A percentile compares a stretch with the other conserved stretches of the same genome.
These are phyloP conservation scores for Adansonia gregorii DNA, from an alignment of 441 rosid species.

Conservation along the genomic window DNA sequence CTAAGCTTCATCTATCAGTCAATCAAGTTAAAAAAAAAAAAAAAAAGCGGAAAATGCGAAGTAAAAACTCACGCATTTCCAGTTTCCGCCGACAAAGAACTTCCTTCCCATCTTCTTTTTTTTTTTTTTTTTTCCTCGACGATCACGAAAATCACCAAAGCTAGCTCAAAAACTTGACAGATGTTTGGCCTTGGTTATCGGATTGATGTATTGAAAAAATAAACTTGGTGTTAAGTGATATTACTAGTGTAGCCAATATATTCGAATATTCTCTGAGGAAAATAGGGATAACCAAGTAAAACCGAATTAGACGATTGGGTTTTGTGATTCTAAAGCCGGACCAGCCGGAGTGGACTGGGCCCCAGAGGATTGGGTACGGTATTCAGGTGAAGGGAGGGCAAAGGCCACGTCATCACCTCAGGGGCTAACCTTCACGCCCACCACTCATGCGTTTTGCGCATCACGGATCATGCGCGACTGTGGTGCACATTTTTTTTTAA, in stretches of 20 bases:
- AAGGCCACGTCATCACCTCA: conserved; percentile 5
- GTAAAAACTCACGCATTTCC: conserved; percentile 65
- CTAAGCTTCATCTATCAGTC: not conserved
- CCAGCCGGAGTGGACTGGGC: not conserved
- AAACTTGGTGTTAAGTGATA: not conserved
- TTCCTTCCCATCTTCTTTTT: conserved; percentile 45
- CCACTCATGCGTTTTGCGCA: not conserved
- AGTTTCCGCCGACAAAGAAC: conserved; percentile 77
- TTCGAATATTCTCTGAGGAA: not conserved
- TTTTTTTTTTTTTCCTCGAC: conserved; percentile 21
- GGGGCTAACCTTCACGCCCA: not conserved
- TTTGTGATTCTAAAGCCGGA: not conserved
- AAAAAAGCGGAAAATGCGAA: not conserved
- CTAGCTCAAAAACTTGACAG: not conserved
- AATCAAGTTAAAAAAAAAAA: not conserved
- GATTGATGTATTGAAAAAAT: not conserved
- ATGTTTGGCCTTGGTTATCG: not conserved
- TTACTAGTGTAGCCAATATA: not conserved
- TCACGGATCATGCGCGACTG: conserved; percentile 5
- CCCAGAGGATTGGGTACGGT: not conserved
- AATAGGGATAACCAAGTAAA: not conserved
- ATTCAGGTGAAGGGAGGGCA: not conserved
- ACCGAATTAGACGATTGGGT: not conserved
- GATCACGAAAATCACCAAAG: conserved; percentile 32
- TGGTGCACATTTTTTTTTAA: conserved; percentile 1